phyloP scores from a whole-genome alignment of 192 early-diverging fungal species.

The Chytriomyces confervae region DNA sequence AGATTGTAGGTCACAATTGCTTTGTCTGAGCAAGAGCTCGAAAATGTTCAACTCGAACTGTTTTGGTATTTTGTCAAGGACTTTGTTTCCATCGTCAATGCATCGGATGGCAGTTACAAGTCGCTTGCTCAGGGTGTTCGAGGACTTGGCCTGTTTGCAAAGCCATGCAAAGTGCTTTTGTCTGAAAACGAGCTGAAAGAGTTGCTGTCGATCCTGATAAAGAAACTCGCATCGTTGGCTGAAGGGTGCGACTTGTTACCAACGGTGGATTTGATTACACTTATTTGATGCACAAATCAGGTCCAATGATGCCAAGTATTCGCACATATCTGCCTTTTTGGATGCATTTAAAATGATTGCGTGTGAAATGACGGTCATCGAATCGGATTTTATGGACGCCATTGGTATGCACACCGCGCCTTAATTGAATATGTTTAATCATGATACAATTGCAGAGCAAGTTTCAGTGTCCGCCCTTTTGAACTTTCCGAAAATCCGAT shows the following conservation, averaged over 20 bases:
- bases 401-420: constrained; percentile 36
- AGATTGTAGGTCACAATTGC: background rate
- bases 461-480: constrained; percentile 43
- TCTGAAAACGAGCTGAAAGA: constrained; percentile 44
- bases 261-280: background rate
- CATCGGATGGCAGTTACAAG: constrained; percentile 40
- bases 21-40: constrained; percentile 3
- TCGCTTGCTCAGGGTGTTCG: constrained; percentile 70
- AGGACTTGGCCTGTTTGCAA: constrained; percentile 72
- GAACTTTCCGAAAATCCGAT: constrained; percentile 55
- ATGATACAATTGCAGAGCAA: constrained; percentile 3
- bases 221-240: constrained; percentile 58
- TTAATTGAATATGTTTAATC: constrained; percentile 18
- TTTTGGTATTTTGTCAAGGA: constrained; percentile 60
- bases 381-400: constrained; percentile 52
- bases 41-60: constrained; percentile 34
- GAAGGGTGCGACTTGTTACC: constrained; percentile 46
- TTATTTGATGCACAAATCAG: constrained; percentile 33
- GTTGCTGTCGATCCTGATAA: constrained; percentile 50
- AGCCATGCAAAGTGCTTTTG: constrained; percentile 58
- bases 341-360: constrained; percentile 66
- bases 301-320: constrained; percentile 48
- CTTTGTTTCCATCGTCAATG: constrained; percentile 47
- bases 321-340: constrained; percentile 61
- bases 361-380: constrained; percentile 52